Evolutionary conservation across 2,329 filamentous ascomycete genomes (phyloP), one percentile per base, ranked within the genome.

Genomic region (Fusarium continuum): DNA sequence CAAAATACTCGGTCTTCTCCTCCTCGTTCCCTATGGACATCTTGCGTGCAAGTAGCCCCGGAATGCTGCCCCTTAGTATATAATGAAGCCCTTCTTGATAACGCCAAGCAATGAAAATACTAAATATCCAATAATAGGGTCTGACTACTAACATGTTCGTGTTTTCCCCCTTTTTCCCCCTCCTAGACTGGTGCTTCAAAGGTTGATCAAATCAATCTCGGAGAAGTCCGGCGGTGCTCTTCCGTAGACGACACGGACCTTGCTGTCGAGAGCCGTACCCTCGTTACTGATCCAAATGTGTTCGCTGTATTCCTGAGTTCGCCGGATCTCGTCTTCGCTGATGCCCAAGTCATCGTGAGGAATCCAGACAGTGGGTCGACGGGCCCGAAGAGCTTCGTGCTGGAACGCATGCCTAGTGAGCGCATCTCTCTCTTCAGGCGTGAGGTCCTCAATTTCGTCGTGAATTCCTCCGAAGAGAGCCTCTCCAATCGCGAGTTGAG

Each of bases 251-350:
- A 96, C 92, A 16, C 90, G 87, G 25, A 87, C 87, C 75, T 92
- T 93, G 52, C 88, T 90, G 78, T 97, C 92, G 68, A 98, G 80
- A 9, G 92, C 91, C 17, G 94, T 93, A 55, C 93, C 93, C 74
- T 96, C 91, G 75, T 97, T 97, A 70, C 91, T 96, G 73, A 98
- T 93, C 91, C 93, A 97, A 47, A 98, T 90, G 61, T 87, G 83
- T 56, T 91, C 86, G 72, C 89, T 94, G 74, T 93, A 91, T 41
- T 83, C 82, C 64, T 88, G 84, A 7, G 93, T 97, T 29, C 91
- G 83, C 71, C 83, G 83, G 38, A 98, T 90, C 79, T 99, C 95
- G 68, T 98, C 94, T 69, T 96, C 92, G 65, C 91, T 93, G 54
- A 99, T 86, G 6, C 95, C 95, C 6, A 98, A 77, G 66, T 95